Percentiles rank a stretch among this genome's conserved stretches.
Conservation (phyloP, 1,139 yeast genomes). For the Yamadazyma jaroonii region DNA sequence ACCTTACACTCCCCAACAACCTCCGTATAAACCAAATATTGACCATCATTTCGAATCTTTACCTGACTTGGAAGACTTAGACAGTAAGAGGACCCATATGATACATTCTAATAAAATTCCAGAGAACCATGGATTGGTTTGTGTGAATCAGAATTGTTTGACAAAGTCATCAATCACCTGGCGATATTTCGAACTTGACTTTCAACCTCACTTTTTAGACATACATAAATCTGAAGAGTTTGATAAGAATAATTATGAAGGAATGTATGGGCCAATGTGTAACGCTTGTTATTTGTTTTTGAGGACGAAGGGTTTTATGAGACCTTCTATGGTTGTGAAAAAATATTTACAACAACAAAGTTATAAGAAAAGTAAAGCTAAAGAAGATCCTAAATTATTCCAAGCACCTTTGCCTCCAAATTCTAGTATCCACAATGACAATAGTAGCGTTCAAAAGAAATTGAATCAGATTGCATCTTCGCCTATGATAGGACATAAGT, state of each 20-base stretch:
- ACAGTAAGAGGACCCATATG: conserved; percentile 44
- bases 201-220: conserved; percentile 37
- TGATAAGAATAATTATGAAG: conserved; percentile 42
- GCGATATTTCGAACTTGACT: conserved; percentile 47
- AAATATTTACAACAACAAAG: conserved; percentile 47
- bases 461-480: conserved; percentile 21
- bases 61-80: conserved; percentile 46
- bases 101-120: conserved; percentile 40
- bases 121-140: conserved; percentile 38
- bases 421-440: not conserved
- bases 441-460: conserved; percentile 1
- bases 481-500: conserved; percentile 23
- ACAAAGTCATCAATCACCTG: conserved; percentile 42
- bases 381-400: conserved; percentile 6
- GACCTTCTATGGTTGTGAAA: conserved; percentile 48
- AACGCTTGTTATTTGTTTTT: conserved; percentile 50
- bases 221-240: conserved; percentile 39
- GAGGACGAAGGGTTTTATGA: conserved; percentile 50
- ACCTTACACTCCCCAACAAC: conserved; percentile 44
- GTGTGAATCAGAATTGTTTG: conserved; percentile 45
- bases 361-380: conserved; percentile 30
- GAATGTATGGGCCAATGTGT: conserved; percentile 52
- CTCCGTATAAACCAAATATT: conserved; percentile 25
- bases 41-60: conserved; percentile 30
- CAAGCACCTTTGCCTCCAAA: conserved; percentile 4